phyloP scores from a whole-genome alignment of 2,329 filamentous ascomycete species.

The Alternaria infectoria region DNA sequence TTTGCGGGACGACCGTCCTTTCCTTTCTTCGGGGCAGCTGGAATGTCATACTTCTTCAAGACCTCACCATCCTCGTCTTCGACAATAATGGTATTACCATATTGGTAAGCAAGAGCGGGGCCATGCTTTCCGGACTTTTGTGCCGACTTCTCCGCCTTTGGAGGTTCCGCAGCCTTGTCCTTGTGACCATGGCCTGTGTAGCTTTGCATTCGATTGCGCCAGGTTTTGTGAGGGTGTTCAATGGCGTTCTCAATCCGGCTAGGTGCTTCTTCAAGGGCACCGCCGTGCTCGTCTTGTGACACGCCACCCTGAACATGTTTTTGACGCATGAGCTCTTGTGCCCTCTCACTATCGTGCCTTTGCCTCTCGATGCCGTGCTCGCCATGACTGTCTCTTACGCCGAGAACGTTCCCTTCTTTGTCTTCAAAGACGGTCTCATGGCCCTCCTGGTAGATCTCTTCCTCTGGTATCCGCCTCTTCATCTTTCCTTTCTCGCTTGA shows the following conservation, averaged over 20 bases:
- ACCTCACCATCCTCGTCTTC: slow-evolving; percentile 88
- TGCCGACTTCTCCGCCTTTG: slow-evolving; percentile 41
- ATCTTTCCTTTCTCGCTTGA: slow-evolving; percentile 43
- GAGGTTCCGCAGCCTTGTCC: slow-evolving; percentile 43
- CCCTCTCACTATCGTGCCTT: slow-evolving; percentile 64
- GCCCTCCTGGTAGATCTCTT: slow-evolving; percentile 83
- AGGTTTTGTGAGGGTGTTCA: slow-evolving; percentile 49
- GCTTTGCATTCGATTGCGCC: slow-evolving; percentile 55
- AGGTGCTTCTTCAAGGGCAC: slow-evolving; percentile 42
- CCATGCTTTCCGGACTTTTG: slow-evolving; percentile 59
- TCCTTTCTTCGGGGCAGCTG: slow-evolving; percentile 55
- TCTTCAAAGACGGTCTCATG: slow-evolving; percentile 82
- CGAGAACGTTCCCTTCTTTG: slow-evolving; percentile 82
- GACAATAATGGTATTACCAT: slow-evolving; percentile 87
- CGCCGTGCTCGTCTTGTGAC: slow-evolving; percentile 57
- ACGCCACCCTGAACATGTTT: slow-evolving; percentile 52
- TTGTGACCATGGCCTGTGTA: slow-evolving; percentile 52
- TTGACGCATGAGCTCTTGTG: slow-evolving; percentile 62
- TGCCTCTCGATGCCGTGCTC: slow-evolving; percentile 63
- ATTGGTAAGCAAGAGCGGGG: slow-evolving; percentile 83
- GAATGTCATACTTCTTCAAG: slow-evolving; percentile 81
- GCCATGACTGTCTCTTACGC: slow-evolving; percentile 61
- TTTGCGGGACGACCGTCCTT: slow-evolving; percentile 31
- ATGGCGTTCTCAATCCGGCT: slow-evolving; percentile 46
- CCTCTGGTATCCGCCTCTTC: slow-evolving; percentile 33